Evolutionary conservation across 768 basidiomycete species (phyloP).

Genomic region (Russula lepida): DNA sequence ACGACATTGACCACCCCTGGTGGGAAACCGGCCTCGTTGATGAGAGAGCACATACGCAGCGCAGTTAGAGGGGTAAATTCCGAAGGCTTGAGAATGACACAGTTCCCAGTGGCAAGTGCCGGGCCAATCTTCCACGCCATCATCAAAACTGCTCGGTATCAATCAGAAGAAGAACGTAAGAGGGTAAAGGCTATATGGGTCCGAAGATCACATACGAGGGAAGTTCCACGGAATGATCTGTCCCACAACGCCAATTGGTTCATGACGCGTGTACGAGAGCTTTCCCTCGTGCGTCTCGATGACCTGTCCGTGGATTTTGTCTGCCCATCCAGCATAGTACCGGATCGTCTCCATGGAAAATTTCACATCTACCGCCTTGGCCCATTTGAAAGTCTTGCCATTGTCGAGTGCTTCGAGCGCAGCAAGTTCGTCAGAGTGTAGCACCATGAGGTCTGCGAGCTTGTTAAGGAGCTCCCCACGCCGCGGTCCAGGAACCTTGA

Average conservation of each 20-base stretch:
- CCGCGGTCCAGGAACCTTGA: slow-evolving; percentile 42
- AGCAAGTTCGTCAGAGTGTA: slow-evolving; percentile 52
- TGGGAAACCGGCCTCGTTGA: slow-evolving; percentile 53
- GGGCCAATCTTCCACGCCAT: slow-evolving; percentile 55
- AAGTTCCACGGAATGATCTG: slow-evolving; percentile 67
- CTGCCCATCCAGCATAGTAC: slow-evolving; percentile 89
- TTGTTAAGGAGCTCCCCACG: slow-evolving; percentile 52
- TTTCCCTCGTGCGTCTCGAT: slow-evolving; percentile 51
- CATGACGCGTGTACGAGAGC: slow-evolving; percentile 52
- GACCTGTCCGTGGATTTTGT: slow-evolving; percentile 71
- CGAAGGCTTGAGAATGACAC: slow-evolving; percentile 57
- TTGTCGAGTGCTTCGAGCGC: slow-evolving; percentile 70
- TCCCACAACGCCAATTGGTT: slow-evolving; percentile 49
- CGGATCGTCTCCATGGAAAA: slow-evolving; percentile 43
- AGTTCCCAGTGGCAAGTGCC: slow-evolving; percentile 55
- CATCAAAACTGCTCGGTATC: slow-evolving; percentile 37
- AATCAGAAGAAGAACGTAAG: neutral
- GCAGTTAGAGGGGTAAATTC: slow-evolving; percentile 55
- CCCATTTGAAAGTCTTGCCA: slow-evolving; percentile 46
- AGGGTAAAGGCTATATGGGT: neutral
- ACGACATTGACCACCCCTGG: slow-evolving; percentile 56
- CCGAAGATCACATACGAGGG: slow-evolving; percentile 31
- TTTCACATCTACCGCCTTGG: slow-evolving; percentile 42
- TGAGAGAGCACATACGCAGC: slow-evolving; percentile 36
- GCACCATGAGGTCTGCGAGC: slow-evolving; percentile 57